These are phyloP conservation scores for Smithsoniella earleae DNA, from an alignment of 163 green algal genomes.

Conservation along the genomic window DNA sequence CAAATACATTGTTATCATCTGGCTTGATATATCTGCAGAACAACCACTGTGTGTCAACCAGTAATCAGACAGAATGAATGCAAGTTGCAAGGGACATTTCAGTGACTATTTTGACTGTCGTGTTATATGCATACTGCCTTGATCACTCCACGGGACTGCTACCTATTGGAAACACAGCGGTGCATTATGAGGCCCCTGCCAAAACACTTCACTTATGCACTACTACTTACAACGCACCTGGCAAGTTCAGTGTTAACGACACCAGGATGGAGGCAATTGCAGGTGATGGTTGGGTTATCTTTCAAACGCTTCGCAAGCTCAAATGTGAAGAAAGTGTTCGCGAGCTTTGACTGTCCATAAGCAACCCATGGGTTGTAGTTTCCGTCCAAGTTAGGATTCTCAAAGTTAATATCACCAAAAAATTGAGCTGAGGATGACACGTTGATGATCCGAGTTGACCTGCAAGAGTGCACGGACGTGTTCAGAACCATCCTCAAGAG, in stretches of 20 bases:
- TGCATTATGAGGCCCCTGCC: too few species aligned
- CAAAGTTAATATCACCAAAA: conserved; percentile 61
- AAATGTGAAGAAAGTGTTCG: conserved; percentile 86
- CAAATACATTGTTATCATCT: neutral
- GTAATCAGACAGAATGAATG: too few species aligned
- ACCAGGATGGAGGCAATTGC: conserved; percentile 56
- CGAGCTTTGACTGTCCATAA: conserved; percentile 80
- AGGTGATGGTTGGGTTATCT: too few species aligned
- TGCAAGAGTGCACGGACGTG: too few species aligned
- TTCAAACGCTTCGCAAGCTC: conserved; percentile 70
- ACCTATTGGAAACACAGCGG: too few species aligned
- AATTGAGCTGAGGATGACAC: conserved; percentile 58
- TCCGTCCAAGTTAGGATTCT: conserved; percentile 48
- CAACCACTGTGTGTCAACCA: too few species aligned
- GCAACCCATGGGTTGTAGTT: conserved; percentile 50
- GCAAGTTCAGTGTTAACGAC: conserved; percentile 53
- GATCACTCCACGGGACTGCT: too few species aligned
- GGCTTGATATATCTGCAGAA: conserved; percentile 6
- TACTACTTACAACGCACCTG: conserved; percentile 32
- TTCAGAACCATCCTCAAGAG: too few species aligned
- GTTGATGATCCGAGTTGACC: conserved; percentile 65
- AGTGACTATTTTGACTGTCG: too few species aligned
- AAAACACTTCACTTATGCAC: too few species aligned
- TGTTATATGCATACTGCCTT: too few species aligned
- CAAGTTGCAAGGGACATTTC: too few species aligned